Conservation (phyloP, 228 moss, liverwort and hornwort genomes). For the Sphagnum magellanicum region DNA sequence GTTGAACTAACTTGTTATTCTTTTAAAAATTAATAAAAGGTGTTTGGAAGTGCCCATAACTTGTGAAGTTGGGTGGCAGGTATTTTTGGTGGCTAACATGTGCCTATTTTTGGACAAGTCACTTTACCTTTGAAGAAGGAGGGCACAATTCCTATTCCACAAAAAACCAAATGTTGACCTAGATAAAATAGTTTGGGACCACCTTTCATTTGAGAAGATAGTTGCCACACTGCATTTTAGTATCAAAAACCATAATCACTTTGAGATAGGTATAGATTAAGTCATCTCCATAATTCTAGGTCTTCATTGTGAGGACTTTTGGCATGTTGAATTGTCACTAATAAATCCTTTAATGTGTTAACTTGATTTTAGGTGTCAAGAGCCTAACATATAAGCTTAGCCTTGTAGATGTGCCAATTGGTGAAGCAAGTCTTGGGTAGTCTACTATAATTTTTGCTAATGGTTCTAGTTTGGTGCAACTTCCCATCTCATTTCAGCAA, state of each 20-base stretch:
- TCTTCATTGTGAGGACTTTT: background rate
- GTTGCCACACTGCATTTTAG: slow-evolving; percentile 81
- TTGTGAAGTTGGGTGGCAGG: too few relatives aligned
- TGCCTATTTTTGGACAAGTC: slow-evolving; percentile 26
- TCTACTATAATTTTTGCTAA: slow-evolving; percentile 44
- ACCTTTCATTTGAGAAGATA: slow-evolving; percentile 58
- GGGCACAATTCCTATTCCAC: slow-evolving; percentile 84
- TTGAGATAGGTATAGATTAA: slow-evolving; percentile 24
- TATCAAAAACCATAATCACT: slow-evolving; percentile 37
- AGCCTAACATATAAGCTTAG: slow-evolving; percentile 47
- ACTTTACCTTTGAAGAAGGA: slow-evolving; percentile 61
- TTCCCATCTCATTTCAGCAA: slow-evolving; percentile 81
- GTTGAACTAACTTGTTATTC: too few relatives aligned
- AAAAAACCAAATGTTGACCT: slow-evolving; percentile 93
- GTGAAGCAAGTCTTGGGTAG: slow-evolving; percentile 40
- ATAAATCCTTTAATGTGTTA: background rate
- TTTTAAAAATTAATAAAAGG: too few relatives aligned
- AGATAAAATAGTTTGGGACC: slow-evolving; percentile 77
- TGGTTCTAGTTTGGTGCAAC: slow-evolving; percentile 27
- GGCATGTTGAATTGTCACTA: background rate
- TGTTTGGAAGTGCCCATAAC: too few relatives aligned
- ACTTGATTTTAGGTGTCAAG: slow-evolving; percentile 32
- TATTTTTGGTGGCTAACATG: slow-evolving; percentile 35
- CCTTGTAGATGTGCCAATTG: slow-evolving; percentile 60
- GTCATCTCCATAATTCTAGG: slow-evolving; percentile 22